Evolutionary conservation across 768 basidiomycete genomes (phyloP).

Genomic region (Coprinopsis cinerea): DNA sequence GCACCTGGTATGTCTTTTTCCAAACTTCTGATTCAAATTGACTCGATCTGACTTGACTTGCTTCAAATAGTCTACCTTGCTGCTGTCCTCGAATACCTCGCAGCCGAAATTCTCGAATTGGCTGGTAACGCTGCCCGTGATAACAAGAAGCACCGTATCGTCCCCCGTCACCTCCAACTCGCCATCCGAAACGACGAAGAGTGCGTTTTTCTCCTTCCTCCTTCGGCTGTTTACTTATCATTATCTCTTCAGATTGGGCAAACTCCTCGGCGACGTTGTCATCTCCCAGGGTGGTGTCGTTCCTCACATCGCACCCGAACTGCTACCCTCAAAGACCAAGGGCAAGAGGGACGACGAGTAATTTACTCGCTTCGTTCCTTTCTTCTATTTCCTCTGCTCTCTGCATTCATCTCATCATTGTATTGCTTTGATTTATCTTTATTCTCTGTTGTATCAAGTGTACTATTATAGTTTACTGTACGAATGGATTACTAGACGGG

Average conservation of each 20-base stretch:
- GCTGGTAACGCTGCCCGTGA: constrained; percentile 82
- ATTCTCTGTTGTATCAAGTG: constrained; percentile 1
- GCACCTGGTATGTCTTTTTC: constrained; percentile 55
- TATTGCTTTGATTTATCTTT: constrained; percentile 7
- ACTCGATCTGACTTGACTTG: constrained; percentile 3
- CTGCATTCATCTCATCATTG: constrained; percentile 4
- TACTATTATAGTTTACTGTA: constrained; percentile 12
- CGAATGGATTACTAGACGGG: constrained; percentile 4
- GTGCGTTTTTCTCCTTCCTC: constrained; percentile 38
- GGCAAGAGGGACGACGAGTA: constrained; percentile 19
- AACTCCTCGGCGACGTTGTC: constrained; percentile 39
- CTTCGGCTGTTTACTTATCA: no score
- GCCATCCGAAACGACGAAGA: constrained; percentile 91
- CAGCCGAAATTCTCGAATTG: constrained; percentile 89
- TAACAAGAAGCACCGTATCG: constrained; percentile 91
- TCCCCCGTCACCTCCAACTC: constrained; percentile 87
- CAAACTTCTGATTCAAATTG: not conserved
- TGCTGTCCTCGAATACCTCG: constrained; percentile 87
- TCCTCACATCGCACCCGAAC: constrained; percentile 18
- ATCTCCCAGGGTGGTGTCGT: constrained; percentile 81
- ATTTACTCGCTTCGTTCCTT: constrained; percentile 5
- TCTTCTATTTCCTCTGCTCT: not conserved
- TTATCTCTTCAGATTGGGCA: constrained; percentile 46
- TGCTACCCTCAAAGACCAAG: constrained; percentile 37
- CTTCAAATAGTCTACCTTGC: constrained; percentile 76